These are phyloP conservation scores for Fusarium pseudograminearum DNA, from an alignment of 2,329 filamentous ascomycete species.

Conservation along the genomic window DNA sequence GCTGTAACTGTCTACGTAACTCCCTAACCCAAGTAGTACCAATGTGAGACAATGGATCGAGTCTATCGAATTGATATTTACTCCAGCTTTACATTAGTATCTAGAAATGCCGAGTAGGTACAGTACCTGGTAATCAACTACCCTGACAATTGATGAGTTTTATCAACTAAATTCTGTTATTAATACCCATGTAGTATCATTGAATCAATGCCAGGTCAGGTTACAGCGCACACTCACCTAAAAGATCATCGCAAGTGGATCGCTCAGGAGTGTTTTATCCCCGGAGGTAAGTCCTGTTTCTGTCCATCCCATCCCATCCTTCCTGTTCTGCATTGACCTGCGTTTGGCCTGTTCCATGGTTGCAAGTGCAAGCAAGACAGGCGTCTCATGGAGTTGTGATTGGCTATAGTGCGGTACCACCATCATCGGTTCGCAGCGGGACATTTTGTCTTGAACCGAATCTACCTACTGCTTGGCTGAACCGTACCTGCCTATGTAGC, in stretches of 20 bases:
- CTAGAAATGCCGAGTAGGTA: not conserved
- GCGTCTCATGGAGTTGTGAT: slow-evolving; percentile 29
- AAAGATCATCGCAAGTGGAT: slow-evolving; percentile 6
- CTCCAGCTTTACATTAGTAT: not conserved
- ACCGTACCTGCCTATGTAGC: not conserved
- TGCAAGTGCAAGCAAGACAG: slow-evolving; percentile 23
- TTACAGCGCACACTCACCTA: not conserved
- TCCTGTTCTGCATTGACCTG: slow-evolving; percentile 32
- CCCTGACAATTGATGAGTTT: not conserved
- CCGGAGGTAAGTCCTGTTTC: slow-evolving; percentile 22
- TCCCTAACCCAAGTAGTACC: not conserved
- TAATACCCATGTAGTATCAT: not conserved
- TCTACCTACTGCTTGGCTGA: not conserved
- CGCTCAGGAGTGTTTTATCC: slow-evolving; percentile 5
- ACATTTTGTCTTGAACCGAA: not conserved
- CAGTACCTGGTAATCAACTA: too few relatives aligned
- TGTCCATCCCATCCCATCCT: not conserved
- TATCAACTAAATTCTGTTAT: not conserved
- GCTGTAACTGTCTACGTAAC: slow-evolving; percentile 29
- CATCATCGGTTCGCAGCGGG: slow-evolving; percentile 29
- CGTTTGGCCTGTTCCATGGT: slow-evolving; percentile 23
- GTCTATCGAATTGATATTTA: not conserved
- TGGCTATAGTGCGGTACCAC: slow-evolving; percentile 17
- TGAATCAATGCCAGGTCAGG: not conserved
- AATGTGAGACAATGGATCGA: slow-evolving; percentile 1